Evolutionary conservation across 345 rosid species (phyloP), one percentile per base, ranked within the genome.

Genomic region (Physaria fendleri): DNA sequence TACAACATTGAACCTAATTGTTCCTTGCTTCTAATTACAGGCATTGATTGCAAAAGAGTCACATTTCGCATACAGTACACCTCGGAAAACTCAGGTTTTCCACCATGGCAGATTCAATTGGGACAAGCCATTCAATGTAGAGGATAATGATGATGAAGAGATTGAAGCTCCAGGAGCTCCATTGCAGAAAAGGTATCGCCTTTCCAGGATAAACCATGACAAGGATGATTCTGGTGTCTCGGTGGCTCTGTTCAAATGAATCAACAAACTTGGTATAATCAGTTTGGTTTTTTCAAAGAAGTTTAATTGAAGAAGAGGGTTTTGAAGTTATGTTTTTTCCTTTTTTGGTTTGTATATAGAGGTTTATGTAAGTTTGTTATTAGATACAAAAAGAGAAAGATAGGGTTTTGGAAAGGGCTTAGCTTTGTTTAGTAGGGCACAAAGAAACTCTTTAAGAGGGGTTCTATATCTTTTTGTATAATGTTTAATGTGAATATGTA

Each of bases 131-230:
- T 52, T 35, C 6, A 78, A 65, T 3, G 23, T 57, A 1, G 27
- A 2, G 7, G 37, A 57, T 17, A 5, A 14, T 17, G 9, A 14
- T 33, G 18, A 41, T 27, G 78, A 68, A 10, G 95, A 79, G 8
- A 63, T 74, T n/a, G 87, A 86, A 59, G 69, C 90, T 2, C 98
- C 97, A 3, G 67, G 78, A 3, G 97, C 95, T 1, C 95, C 95
- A 9, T 69, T 40, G 58, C 74, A 70, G 13, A 22, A 43, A 49
- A 56, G 90, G 61, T 16, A 16, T 2, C 62, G 39, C 32, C 68
- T 42, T 64, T 69, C 82, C 0, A 55, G 76, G 40, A 33, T 77
- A 25, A 56, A 68, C 52, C 14, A 67, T 29, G 15, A 41, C 6
- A 72, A 76, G 39, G 78, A 71, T 13, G 71, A 85, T 8, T 62